These are phyloP conservation scores for Thalassiosira mediterranea DNA, from an alignment of 352 stramenopile species.

Conservation along the genomic window DNA sequence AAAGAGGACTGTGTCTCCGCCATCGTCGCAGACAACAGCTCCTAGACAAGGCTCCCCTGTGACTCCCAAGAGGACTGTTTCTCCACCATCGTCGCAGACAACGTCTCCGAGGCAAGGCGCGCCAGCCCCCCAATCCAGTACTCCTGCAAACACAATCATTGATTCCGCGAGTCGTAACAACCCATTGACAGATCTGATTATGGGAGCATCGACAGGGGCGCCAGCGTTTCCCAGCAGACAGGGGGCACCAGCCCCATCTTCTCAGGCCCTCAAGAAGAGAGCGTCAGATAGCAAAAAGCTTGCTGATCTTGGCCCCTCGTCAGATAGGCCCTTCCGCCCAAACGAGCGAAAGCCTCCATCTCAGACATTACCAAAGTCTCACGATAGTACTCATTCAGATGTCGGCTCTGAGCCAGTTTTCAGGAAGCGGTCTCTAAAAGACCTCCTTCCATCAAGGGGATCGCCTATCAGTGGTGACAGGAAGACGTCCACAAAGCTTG, in stretches of 20 bases:
- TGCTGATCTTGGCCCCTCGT: constrained; percentile 9
- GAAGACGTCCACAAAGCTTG: constrained; percentile 45
- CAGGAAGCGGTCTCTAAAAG: constrained; percentile 36
- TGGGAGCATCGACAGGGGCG: neutral
- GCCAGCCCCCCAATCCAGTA: constrained; percentile 17
- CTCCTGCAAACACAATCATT: constrained; percentile 24
- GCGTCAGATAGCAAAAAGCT: constrained; percentile 7
- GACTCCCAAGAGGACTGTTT: constrained; percentile 8
- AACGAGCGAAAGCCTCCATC: constrained; percentile 11
- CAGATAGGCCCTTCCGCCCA: constrained; percentile 1
- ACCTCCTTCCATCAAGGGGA: constrained; percentile 26
- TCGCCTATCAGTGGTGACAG: constrained; percentile 27
- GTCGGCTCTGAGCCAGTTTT: neutral
- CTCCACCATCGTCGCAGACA: constrained; percentile 24
- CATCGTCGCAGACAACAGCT: constrained; percentile 14
- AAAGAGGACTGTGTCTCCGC: constrained; percentile 13
- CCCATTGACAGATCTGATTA: constrained; percentile 23
- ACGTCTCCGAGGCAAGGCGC: constrained; percentile 21
- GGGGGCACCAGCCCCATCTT: constrained; percentile 9
- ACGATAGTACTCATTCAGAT: neutral
- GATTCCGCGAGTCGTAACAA: neutral
- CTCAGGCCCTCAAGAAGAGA: constrained; percentile 15
- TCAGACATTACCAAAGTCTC: neutral
- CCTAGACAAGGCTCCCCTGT: constrained; percentile 6
- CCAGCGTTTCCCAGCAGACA: constrained; percentile 17